Evolutionary conservation across 208 protist species (phyloP).

Genomic region (Leishmania tropica): DNA sequence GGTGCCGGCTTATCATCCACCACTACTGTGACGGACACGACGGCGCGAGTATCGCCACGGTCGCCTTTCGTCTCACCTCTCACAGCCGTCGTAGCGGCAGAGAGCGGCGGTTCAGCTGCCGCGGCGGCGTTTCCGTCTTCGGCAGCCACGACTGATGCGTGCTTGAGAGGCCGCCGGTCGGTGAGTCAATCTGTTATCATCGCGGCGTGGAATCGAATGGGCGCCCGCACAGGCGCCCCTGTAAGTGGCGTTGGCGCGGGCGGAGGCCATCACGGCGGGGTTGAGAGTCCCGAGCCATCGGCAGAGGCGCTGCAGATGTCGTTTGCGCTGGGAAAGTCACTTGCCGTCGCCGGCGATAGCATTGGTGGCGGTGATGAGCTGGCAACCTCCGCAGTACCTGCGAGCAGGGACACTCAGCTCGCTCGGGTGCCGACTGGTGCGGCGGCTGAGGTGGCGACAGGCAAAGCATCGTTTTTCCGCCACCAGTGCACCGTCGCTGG

Average conservation of each 20-base stretch:
- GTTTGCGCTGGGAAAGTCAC: too few species aligned
- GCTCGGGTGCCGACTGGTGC: background rate
- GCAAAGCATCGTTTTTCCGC: background rate
- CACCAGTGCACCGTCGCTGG: background rate
- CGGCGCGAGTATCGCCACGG: conserved; percentile 17
- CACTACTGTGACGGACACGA: conserved; percentile 31
- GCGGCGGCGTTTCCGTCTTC: background rate
- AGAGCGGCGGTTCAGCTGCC: background rate
- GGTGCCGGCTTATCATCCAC: background rate
- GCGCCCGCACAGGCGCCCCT: background rate
- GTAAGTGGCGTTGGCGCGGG: background rate
- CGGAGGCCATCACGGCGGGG: background rate
- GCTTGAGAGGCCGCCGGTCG: background rate
- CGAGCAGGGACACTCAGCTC: background rate
- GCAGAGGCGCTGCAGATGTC: background rate
- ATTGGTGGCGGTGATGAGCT: background rate
- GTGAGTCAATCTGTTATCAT: conserved; percentile 30
- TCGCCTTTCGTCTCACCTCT: conserved; percentile 3
- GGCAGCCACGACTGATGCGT: background rate
- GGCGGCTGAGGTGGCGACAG: background rate
- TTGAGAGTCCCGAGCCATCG: background rate
- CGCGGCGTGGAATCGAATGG: conserved; percentile 32
- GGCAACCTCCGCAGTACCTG: background rate
- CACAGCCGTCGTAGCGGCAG: background rate
- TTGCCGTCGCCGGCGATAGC: background rate